Conservation (phyloP, 305 asterid species). For the Petunia hybrid region DNA sequence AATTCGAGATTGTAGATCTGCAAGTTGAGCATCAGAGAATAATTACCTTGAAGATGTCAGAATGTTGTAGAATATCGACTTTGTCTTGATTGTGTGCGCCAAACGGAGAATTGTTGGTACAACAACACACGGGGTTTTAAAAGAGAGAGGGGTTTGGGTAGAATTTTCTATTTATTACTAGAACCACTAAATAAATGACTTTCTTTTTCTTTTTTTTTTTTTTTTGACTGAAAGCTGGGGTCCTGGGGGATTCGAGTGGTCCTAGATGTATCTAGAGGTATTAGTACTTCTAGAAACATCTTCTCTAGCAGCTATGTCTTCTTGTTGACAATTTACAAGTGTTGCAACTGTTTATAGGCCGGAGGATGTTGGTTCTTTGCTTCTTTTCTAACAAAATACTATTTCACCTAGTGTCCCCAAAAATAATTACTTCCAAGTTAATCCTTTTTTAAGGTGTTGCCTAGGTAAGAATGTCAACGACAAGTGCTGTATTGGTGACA, state of each 20-base stretch:
- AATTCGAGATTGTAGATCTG: background rate
- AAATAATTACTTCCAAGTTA: no score
- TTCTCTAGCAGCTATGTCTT: background rate
- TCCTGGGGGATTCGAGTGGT: conserved; percentile 19
- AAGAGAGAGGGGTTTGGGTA: background rate
- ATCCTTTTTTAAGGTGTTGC: background rate
- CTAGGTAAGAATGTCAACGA: no score
- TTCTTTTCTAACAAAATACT: background rate
- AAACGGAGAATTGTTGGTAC: background rate
- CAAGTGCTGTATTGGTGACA: no score
- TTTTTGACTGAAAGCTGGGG: background rate
- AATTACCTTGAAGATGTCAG: background rate
- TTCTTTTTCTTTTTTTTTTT: background rate
- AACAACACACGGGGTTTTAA: conserved; percentile 10
- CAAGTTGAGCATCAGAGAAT: background rate
- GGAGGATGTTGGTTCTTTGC: background rate
- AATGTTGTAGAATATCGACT: background rate
- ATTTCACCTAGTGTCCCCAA: no score
- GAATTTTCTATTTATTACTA: background rate
- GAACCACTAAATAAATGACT: background rate
- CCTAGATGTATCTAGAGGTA: background rate
- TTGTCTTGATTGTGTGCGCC: background rate
- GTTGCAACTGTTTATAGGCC: conserved; percentile 9
- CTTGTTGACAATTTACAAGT: background rate
- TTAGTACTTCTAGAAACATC: conserved; percentile 23